Conservation (phyloP, 441 rosid genomes). For the Melastoma candidum region DNA sequence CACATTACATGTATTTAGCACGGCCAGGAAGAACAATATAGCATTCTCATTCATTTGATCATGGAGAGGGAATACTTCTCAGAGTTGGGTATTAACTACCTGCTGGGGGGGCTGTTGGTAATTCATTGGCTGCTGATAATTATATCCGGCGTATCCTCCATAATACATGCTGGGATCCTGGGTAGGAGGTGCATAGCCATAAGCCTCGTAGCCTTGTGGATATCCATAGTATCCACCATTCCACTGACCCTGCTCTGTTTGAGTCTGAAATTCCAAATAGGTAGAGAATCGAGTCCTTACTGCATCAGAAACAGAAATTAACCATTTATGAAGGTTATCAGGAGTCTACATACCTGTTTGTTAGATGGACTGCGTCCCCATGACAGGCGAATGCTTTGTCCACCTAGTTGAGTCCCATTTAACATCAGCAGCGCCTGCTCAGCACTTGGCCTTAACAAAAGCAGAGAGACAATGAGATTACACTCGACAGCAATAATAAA, state of each 20-base stretch:
- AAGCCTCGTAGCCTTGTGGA: slow-evolving; percentile 69
- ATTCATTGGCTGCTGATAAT: slow-evolving; percentile 39
- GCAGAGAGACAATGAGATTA: slow-evolving; percentile 2
- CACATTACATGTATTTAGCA: too few relatives aligned
- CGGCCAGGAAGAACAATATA: too few relatives aligned
- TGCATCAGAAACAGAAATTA: not conserved
- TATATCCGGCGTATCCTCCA: slow-evolving; percentile 68
- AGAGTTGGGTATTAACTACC: slow-evolving; percentile 14
- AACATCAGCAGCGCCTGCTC: slow-evolving; percentile 65
- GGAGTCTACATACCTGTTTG: slow-evolving; percentile 56
- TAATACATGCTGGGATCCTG: slow-evolving; percentile 79
- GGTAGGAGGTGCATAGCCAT: slow-evolving; percentile 53
- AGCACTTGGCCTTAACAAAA: slow-evolving; percentile 45
- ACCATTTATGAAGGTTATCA: not conserved
- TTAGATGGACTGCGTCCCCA: slow-evolving; percentile 95
- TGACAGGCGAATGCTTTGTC: slow-evolving; percentile 77
- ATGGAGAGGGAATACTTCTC: not conserved
- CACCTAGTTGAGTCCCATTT: slow-evolving; percentile 81
- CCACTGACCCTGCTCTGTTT: slow-evolving; percentile 51
- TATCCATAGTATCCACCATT: slow-evolving; percentile 50
- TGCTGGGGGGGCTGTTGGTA: slow-evolving; percentile 43
- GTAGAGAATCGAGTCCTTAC: slow-evolving; percentile 4
- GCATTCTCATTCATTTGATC: too few relatives aligned
- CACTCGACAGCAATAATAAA: slow-evolving; percentile 8
- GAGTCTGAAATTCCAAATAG: slow-evolving; percentile 19